Base-by-base conservation (phyloP, 2,329 filamentous ascomycete genomes). In the Kalaharituber pfeilii region DNA sequence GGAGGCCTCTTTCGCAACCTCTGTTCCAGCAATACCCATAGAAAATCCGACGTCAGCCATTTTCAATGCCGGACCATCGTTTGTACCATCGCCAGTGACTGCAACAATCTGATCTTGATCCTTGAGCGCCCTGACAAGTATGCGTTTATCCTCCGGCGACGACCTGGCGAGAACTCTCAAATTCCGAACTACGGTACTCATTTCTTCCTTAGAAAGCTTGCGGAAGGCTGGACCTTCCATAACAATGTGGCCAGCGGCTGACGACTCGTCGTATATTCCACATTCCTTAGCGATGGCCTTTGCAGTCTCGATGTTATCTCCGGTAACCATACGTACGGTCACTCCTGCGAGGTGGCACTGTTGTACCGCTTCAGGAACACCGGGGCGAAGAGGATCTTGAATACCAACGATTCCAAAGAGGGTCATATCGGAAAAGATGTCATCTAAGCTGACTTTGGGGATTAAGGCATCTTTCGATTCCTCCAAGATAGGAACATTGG, bases 361-460 rank as follows among this genome's bases (percentile, higher is more conserved):
- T 56, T 72, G 70, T 53, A 86, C 82, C 45, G 82, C 82, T 49
- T 78, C 74, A 13, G 77, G 73, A 22, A 86, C 82, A 60, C 81
- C 80, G 5, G 75, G 73, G 54, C 82, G 73, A 18, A 86, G 75
- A 29, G 82, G 82, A 66, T 86, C 82, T 65, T 85, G 81, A 63
- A 86, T 86, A 61, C 82, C 82, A 50, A 84, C 80, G 39, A 85
- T 71, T 18, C 79, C 79, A 60, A 86, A 69, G 70, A 86, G 84
- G 3, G 76, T 79, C 77, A 89, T 85, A 53, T 84, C 73, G 51
- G 75, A 73, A 66, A 86, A 83, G 2, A 88, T 66, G 56, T 79
- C 76, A 15, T 80, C 76, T 56, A 88, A 83, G 3, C 79, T 71
- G 18, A 77, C 80, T 55, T 81, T 75, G 22, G 73, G 74, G 6